Evolutionary conservation across 1,284 basidiomycete species (phyloP).

Genomic region (Sporisorium scitamineum): DNA sequence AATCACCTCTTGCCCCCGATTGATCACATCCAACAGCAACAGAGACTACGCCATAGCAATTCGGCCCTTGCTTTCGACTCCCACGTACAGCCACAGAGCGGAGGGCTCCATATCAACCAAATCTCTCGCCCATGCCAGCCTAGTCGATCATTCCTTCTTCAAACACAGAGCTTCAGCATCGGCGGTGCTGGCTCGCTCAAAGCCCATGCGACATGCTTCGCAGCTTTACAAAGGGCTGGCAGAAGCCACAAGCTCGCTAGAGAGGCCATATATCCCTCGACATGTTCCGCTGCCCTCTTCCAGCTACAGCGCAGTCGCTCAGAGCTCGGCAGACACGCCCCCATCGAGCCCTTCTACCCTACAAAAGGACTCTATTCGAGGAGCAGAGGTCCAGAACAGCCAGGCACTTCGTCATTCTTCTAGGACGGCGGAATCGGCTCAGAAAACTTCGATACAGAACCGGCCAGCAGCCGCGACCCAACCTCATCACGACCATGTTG

Average conservation of each 20-base stretch:
- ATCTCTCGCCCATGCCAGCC: conserved; percentile 9
- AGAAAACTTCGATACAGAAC: neutral
- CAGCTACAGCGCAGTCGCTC: conserved; percentile 23
- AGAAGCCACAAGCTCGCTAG: conserved; percentile 29
- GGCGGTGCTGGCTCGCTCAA: conserved; percentile 5
- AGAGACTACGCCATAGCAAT: neutral
- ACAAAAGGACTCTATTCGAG: neutral
- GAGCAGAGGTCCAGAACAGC: neutral
- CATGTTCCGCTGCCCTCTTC: conserved; percentile 43
- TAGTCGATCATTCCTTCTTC: neutral
- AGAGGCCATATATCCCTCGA: conserved; percentile 35
- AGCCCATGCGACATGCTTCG: conserved; percentile 40
- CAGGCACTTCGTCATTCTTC: no score
- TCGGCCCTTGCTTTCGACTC: neutral
- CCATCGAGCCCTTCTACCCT: neutral
- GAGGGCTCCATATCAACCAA: neutral
- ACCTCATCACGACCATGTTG: neutral
- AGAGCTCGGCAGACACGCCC: neutral
- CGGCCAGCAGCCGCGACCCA: neutral
- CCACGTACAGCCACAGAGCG: neutral
- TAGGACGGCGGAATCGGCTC: neutral
- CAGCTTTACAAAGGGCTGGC: conserved; percentile 41
- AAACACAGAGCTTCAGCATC: conserved; percentile 3
- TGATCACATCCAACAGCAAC: neutral
- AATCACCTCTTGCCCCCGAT: neutral